These are phyloP conservation scores for Phytophthora aleatoria DNA, from an alignment of 352 stramenopile species.

Conservation along the genomic window DNA sequence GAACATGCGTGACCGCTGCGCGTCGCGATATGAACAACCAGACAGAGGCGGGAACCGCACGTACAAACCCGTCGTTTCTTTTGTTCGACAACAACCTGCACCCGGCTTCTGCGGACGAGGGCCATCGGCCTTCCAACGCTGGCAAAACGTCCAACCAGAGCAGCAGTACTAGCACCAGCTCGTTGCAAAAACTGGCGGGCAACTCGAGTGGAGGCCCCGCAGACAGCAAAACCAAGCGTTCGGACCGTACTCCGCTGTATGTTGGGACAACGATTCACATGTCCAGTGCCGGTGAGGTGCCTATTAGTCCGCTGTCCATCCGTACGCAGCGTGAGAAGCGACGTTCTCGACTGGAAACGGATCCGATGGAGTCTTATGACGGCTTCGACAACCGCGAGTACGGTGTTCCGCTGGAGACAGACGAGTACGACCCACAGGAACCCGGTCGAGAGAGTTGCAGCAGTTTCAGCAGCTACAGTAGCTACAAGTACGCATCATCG, in stretches of 20 bases:
- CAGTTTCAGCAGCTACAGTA: conserved; percentile 24
- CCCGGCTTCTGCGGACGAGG: conserved; percentile 27
- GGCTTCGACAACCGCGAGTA: conserved; percentile 55
- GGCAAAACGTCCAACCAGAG: conserved; percentile 54
- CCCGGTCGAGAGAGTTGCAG: conserved; percentile 26
- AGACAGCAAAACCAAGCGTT: conserved; percentile 16
- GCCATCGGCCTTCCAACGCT: conserved; percentile 26
- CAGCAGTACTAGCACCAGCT: conserved; percentile 47
- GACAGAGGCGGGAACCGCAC: conserved; percentile 14
- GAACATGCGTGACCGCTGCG: conserved; percentile 54
- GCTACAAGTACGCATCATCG: conserved; percentile 26
- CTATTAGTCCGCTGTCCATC: conserved; percentile 62
- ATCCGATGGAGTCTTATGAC: conserved; percentile 72
- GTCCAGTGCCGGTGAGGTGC: conserved; percentile 53
- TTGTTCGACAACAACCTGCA: conserved; percentile 49
- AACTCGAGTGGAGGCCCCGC: conserved; percentile 14
- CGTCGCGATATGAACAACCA: conserved; percentile 48
- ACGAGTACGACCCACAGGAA: conserved; percentile 37
- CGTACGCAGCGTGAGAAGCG: conserved; percentile 44
- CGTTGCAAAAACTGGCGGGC: conserved; percentile 28
- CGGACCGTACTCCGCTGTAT: conserved; percentile 28
- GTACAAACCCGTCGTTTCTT: conserved; percentile 26
- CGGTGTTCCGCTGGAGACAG: conserved; percentile 42
- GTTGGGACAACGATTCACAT: conserved; percentile 39
- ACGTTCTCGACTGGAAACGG: conserved; percentile 59